Conservation (phyloP, 345 rosid genomes). For the Raphanus sativus region DNA sequence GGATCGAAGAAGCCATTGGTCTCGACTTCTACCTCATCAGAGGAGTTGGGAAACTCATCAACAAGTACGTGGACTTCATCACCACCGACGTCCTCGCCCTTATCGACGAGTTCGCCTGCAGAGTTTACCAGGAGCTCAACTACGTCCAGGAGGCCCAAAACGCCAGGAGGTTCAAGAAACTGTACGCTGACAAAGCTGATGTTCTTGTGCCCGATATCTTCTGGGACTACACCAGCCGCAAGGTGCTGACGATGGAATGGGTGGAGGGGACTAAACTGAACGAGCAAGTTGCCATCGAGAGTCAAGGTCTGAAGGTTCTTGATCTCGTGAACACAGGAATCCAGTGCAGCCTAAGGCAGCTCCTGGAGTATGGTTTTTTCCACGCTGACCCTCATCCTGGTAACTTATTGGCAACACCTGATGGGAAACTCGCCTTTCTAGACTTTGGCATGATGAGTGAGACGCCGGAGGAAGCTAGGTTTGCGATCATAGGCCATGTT, state of each 20-base stretch:
- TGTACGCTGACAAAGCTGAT: constrained; percentile 91
- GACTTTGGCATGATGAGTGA: constrained; percentile 99
- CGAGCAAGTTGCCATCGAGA: constrained; percentile 87
- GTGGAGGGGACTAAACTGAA: constrained; percentile 87
- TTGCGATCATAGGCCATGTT: constrained; percentile 88
- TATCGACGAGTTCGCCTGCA: constrained; percentile 82
- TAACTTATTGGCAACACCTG: constrained; percentile 94
- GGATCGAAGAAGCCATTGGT: constrained; percentile 85
- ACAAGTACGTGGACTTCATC: constrained; percentile 73
- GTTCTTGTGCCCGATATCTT: constrained; percentile 95
- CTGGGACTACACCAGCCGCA: constrained; percentile 92
- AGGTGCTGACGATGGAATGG: constrained; percentile 98
- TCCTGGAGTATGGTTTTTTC: constrained; percentile 92
- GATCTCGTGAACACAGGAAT: constrained; percentile 95
- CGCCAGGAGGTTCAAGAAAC: constrained; percentile 86
- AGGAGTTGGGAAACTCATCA: constrained; percentile 70
- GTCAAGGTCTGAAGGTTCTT: constrained; percentile 89
- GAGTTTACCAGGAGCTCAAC: constrained; percentile 95
- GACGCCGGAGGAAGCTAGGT: constrained; percentile 97
- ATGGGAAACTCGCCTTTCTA: constrained; percentile 95
- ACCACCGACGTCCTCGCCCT: constrained; percentile 83
- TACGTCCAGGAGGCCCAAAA: constrained; percentile 98
- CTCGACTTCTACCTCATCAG: constrained; percentile 88
- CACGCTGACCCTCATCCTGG: constrained; percentile 99
- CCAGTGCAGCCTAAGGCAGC: constrained; percentile 93